phyloP scores from a whole-genome alignment of 495 filamentous ascomycete species.

The Penicillium angulare region DNA sequence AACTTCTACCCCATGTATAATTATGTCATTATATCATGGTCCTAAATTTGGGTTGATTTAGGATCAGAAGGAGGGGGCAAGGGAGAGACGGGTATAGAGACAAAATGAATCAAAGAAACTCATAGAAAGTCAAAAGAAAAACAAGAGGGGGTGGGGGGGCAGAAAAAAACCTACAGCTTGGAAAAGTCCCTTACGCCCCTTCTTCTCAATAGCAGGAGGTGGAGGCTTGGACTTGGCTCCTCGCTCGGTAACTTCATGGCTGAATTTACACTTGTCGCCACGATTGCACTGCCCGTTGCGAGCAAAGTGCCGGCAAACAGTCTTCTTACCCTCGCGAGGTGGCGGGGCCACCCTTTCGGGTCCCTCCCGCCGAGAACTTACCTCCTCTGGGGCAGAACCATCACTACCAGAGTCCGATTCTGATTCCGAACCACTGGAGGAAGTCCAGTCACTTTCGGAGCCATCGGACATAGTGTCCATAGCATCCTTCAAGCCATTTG shows the following conservation, averaged over 20 bases:
- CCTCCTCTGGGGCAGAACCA: conserved; percentile 43
- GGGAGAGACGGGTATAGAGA: no score
- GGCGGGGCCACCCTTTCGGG: conserved; percentile 45
- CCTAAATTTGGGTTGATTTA: no score
- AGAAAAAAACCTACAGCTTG: conserved; percentile 43
- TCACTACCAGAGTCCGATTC: conserved; percentile 33
- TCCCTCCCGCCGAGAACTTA: conserved; percentile 37
- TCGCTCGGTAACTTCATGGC: conserved; percentile 39
- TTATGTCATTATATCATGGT: no score
- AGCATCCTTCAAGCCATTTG: no score
- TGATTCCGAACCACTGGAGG: conserved; percentile 22
- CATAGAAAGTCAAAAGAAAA: not conserved
- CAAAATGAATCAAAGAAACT: no score
- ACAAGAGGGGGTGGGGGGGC: not conserved
- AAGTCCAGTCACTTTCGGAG: conserved; percentile 11
- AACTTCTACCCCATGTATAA: no score
- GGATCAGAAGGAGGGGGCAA: no score
- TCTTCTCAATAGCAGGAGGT: conserved; percentile 18
- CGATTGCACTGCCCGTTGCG: conserved; percentile 43
- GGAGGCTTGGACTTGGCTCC: conserved; percentile 27
- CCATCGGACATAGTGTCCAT: conserved; percentile 1
- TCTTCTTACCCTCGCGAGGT: conserved; percentile 37
- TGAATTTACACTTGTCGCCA: conserved; percentile 46
- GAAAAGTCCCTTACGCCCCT: conserved; percentile 47
- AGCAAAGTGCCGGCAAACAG: conserved; percentile 46